Evolutionary conservation across 2,329 filamentous ascomycete species (phyloP).

Genomic region (Beauveria australis): DNA sequence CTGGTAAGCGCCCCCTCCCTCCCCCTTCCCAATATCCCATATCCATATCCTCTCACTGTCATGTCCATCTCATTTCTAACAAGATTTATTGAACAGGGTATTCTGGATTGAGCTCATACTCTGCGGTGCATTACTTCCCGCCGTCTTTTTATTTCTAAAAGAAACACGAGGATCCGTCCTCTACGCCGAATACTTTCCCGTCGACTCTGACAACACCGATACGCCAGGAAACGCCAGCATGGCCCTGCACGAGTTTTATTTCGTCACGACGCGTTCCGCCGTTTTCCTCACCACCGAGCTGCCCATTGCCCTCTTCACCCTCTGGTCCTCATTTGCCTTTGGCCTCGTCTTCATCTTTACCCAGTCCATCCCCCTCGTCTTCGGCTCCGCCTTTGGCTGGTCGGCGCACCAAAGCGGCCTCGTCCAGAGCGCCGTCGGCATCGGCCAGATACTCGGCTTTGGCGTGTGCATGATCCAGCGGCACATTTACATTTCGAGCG

Average conservation of each 20-base stretch:
- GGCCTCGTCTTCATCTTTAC: slow-evolving; percentile 13
- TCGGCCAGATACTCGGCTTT: slow-evolving; percentile 12
- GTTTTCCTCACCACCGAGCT: slow-evolving; percentile 13
- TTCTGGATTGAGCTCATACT: slow-evolving; percentile 13
- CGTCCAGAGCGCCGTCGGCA: slow-evolving; percentile 10
- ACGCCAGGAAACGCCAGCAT: background rate
- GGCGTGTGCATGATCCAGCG: slow-evolving; percentile 7
- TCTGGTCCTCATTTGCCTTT: slow-evolving; percentile 13
- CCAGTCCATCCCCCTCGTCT: slow-evolving; percentile 13
- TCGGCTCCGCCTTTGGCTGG: slow-evolving; percentile 8
- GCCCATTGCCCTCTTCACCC: slow-evolving; percentile 10
- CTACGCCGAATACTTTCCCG: background rate
- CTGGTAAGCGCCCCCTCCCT: background rate
- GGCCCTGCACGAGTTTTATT: background rate
- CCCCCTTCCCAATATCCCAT: no score
- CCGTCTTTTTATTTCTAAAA: background rate
- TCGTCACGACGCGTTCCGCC: slow-evolving; percentile 7
- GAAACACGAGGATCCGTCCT: slow-evolving; percentile 12
- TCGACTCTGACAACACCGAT: background rate
- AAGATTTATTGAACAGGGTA: background rate
- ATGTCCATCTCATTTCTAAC: background rate
- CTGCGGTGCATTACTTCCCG: slow-evolving; percentile 4
- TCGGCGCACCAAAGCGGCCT: slow-evolving; percentile 3
- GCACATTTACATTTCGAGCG: slow-evolving; percentile 1
- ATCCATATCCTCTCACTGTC: no score